A percentile compares a stretch with the other conserved stretches of the same genome.
phyloP scores from a whole-genome alignment of 2,329 filamentous ascomycete species.

The Stachybotrys echinatus region DNA sequence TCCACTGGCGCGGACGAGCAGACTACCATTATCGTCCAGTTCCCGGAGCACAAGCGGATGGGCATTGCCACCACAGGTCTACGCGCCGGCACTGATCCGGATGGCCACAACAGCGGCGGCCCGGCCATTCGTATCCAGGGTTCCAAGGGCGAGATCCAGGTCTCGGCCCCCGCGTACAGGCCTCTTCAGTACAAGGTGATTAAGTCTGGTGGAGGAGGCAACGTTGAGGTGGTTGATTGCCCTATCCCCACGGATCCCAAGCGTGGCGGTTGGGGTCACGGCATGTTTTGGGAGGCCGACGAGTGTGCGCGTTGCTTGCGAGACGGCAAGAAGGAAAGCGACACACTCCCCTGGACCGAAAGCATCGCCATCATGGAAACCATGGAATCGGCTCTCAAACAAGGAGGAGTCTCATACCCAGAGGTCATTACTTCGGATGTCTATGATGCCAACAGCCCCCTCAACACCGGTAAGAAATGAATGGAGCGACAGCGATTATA shows the following conservation, averaged over 20 bases:
- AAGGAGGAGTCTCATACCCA: constrained; percentile 49
- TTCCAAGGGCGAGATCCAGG: constrained; percentile 74
- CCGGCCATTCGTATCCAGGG: constrained; percentile 77
- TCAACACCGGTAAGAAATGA: constrained; percentile 49
- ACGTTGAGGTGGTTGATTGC: constrained; percentile 45
- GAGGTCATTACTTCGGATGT: constrained; percentile 52
- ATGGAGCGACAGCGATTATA: background rate
- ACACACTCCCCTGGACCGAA: constrained; percentile 65
- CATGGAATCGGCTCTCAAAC: constrained; percentile 50
- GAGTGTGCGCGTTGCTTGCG: constrained; percentile 70
- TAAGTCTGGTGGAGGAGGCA: constrained; percentile 40
- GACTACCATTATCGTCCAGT: constrained; percentile 72
- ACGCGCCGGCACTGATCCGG: constrained; percentile 56
- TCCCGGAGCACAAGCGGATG: constrained; percentile 63
- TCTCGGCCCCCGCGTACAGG: constrained; percentile 65
- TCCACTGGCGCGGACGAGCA: constrained; percentile 70
- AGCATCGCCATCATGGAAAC: constrained; percentile 80
- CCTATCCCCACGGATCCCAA: constrained; percentile 46
- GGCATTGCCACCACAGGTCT: constrained; percentile 67
- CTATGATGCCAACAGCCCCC: constrained; percentile 54
- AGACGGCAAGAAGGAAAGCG: constrained; percentile 73
- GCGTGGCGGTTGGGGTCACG: constrained; percentile 55
- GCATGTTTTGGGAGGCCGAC: constrained; percentile 88
- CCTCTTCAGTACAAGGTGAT: constrained; percentile 64
- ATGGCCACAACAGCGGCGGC: constrained; percentile 51